Conservation (phyloP, 139 green algal species). For the Chara braunii region DNA sequence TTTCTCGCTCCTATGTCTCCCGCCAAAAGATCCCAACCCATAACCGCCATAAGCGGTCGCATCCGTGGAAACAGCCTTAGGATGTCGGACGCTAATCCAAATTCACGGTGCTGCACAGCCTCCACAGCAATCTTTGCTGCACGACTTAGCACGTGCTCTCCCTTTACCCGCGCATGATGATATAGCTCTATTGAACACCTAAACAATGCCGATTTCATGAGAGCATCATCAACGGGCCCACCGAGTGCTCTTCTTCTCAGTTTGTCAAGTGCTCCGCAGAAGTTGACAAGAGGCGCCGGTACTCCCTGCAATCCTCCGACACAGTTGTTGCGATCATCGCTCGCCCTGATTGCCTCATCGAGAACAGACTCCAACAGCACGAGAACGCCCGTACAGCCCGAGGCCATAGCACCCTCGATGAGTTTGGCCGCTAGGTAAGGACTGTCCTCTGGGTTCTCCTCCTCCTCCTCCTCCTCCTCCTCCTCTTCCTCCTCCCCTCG, state of each 20-base stretch:
- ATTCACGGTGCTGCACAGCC: conserved; percentile 4
- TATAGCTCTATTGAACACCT: conserved; percentile 11
- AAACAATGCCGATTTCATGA: not conserved
- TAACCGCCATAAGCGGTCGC: conserved; percentile 19
- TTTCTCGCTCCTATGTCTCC: conserved; percentile 1
- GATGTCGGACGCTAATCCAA: conserved; percentile 16
- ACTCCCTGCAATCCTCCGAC: too few relatives aligned
- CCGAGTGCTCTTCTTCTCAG: not conserved
- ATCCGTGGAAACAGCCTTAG: conserved; percentile 16
- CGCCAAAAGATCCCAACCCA: conserved; percentile 27
- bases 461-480: not conserved
- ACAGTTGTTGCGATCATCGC: too few relatives aligned
- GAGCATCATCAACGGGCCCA: not conserved
- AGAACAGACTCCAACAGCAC: too few relatives aligned
- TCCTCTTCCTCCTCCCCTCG: not conserved
- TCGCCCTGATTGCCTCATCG: too few relatives aligned
- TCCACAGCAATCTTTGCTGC: conserved; percentile 1
- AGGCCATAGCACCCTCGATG: too few relatives aligned
- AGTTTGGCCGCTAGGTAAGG: too few relatives aligned
- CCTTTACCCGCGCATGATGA: conserved; percentile 7
- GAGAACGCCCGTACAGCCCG: too few relatives aligned
- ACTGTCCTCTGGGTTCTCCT: too few relatives aligned
- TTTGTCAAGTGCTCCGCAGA: not conserved
- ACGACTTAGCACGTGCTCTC: not conserved
- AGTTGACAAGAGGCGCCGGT: too few relatives aligned